A percentile compares a stretch with the other conserved stretches of the same genome.
Evolutionary conservation across 805 yeast species (phyloP).

Genomic region (Ogataea salicorniae): DNA sequence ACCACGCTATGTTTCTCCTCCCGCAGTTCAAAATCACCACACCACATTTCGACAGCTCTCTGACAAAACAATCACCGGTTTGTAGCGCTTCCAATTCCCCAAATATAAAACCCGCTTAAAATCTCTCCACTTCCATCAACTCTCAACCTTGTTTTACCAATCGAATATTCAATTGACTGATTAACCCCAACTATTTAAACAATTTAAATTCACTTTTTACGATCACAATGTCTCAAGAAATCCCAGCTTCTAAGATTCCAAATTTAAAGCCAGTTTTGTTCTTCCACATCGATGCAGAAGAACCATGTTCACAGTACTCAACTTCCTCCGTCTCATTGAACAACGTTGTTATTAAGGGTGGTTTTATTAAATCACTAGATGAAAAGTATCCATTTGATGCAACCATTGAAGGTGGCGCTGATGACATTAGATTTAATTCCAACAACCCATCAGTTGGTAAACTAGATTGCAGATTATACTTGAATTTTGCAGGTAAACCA

Average conservation of each 20-base stretch:
- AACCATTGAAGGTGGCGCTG: slow-evolving; percentile 37
- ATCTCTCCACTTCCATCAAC: too few species aligned
- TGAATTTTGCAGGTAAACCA: slow-evolving; percentile 25
- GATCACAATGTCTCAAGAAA: too few species aligned
- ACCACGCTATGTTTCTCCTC: too few species aligned
- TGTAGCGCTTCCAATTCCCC: too few species aligned
- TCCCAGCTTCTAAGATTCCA: slow-evolving; percentile 7
- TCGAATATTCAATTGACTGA: too few species aligned
- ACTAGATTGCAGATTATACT: slow-evolving; percentile 47
- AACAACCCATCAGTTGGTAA: slow-evolving; percentile 24
- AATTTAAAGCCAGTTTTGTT: slow-evolving; percentile 34
- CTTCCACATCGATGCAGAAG: slow-evolving; percentile 32
- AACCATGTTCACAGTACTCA: slow-evolving; percentile 26
- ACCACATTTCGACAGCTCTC: too few species aligned
- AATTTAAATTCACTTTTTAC: too few species aligned
- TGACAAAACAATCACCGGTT: too few species aligned
- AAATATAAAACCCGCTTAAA: too few species aligned
- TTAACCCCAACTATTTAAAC: too few species aligned
- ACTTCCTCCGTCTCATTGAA: slow-evolving; percentile 25
- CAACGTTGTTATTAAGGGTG: slow-evolving; percentile 30
- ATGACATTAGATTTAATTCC: slow-evolving; percentile 38
- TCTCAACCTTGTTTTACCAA: too few species aligned
- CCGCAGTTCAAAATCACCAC: too few species aligned
- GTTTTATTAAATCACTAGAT: slow-evolving; percentile 35
- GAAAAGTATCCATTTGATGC: slow-evolving; percentile 36